phyloP scores from a whole-genome alignment of 2,329 filamentous ascomycete genomes.

The Nemania bipapillata region DNA sequence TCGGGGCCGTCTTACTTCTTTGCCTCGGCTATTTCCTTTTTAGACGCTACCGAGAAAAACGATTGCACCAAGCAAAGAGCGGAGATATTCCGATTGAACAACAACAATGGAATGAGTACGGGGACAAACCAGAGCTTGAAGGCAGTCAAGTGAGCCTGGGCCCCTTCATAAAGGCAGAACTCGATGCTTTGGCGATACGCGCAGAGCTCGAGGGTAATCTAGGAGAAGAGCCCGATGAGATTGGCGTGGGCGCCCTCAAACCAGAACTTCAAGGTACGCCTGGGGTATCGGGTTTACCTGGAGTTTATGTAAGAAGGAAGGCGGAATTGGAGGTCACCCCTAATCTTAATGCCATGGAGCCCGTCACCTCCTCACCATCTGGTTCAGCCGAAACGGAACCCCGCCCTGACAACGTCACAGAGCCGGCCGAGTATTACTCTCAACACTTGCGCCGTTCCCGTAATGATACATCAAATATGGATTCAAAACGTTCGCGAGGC shows the following conservation, averaged over 20 bases:
- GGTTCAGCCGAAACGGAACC: neutral
- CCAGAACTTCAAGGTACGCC: constrained; percentile 13
- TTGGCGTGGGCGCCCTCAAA: constrained; percentile 2
- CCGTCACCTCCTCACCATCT: neutral
- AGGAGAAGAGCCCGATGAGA: neutral
- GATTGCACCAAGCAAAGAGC: neutral
- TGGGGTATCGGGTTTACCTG: neutral
- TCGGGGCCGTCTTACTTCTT: neutral
- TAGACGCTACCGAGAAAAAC: neutral
- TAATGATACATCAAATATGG: neutral
- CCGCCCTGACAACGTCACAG: neutral
- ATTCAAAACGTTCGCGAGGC: neutral
- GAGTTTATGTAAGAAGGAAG: constrained; percentile 10
- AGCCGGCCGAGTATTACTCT: neutral
- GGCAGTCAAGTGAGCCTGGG: neutral
- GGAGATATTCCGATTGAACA: neutral
- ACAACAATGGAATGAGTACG: neutral
- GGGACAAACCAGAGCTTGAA: constrained; percentile 1
- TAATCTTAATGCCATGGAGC: neutral
- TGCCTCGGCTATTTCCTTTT: neutral
- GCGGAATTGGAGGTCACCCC: neutral
- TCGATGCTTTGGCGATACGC: constrained; percentile 18
- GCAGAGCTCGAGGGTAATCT: constrained; percentile 12
- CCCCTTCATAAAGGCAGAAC: constrained; percentile 2
- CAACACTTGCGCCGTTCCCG: neutral